These are phyloP conservation scores for Fusarium guadeloupense DNA, from an alignment of 2,329 filamentous ascomycete species.

Conservation along the genomic window DNA sequence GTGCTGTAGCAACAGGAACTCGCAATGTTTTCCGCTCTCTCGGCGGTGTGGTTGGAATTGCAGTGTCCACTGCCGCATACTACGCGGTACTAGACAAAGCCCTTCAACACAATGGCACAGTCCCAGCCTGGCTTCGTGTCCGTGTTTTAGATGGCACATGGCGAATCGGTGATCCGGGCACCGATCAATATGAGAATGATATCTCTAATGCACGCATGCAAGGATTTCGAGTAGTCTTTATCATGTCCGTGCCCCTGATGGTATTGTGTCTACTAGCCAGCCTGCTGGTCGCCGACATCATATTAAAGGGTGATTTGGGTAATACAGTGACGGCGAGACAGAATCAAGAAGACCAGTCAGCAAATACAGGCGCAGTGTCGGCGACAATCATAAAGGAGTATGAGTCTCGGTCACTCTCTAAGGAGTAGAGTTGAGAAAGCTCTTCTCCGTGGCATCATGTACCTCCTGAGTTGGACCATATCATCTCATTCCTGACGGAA, in stretches of 20 bases:
- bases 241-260: not conserved
- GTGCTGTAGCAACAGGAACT: not conserved
- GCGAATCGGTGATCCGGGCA: not conserved
- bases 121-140: not conserved
- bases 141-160: not conserved
- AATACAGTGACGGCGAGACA: not conserved
- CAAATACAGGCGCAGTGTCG: too few species aligned
- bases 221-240: not conserved
- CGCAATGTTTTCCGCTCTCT: not conserved
- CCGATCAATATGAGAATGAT: not conserved
- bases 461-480: too few species aligned
- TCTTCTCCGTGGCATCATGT: too few species aligned
- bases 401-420: too few species aligned
- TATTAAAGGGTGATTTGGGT: not conserved
- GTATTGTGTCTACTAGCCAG: not conserved
- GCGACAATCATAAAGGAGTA: too few species aligned
- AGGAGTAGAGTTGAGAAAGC: too few species aligned
- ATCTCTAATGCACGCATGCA: not conserved
- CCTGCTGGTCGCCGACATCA: not conserved
- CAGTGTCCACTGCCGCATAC: not conserved
- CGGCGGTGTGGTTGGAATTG: not conserved
- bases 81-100: not conserved
- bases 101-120: not conserved
- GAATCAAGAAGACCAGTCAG: too few species aligned
- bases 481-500: too few species aligned